Evolutionary conservation across 352 stramenopile species (phyloP), one percentile per base, ranked within the genome.

Genomic region (Globisporangium ultimum): DNA sequence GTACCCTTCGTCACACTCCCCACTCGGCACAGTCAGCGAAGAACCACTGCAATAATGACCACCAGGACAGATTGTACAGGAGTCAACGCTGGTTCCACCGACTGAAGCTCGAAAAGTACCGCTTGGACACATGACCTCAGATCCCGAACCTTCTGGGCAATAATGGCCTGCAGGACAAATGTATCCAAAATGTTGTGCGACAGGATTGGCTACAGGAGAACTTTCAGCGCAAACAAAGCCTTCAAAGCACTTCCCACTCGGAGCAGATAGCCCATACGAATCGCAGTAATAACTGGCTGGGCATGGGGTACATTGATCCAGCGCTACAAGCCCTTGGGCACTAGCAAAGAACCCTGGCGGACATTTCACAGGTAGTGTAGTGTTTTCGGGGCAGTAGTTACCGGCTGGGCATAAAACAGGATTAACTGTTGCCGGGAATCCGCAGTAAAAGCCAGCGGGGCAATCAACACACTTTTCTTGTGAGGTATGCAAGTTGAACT

Each of bases 261-360:
- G 76, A 3, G 48, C 40, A 0, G 61, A 76, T 1, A 88, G 58
- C 1, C 82, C 87, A 50, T 88, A 93, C 15, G 89, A 87, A 50
- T 97, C 91, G 62, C 93, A 98, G 48, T 91, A 98, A 22, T 70
- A 80, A 0, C 93, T 93, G 10, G 77, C 67, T 11, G 84, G 72
- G 67, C 93, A 98, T 18, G 68, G 38, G 21, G 80, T 74, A 51
- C 93, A 98, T 58, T 96, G 83, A 0, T 74, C 62, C 20, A 81
- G 67, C 20, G 75, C 72, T 9, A 85, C 66, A 0, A 97, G 70
- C n/a, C 84, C 80, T 21, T 84, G 67, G 1, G 74, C 53, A 11
- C 79, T 74, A 10, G 75, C 72, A 59, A 83, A 86, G 10, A 69
- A 87, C 2, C 87, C 87, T 9, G 76, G 71, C 2, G 70, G 61